Conservation (phyloP, 306 rosid species). For the Myrica gale region DNA sequence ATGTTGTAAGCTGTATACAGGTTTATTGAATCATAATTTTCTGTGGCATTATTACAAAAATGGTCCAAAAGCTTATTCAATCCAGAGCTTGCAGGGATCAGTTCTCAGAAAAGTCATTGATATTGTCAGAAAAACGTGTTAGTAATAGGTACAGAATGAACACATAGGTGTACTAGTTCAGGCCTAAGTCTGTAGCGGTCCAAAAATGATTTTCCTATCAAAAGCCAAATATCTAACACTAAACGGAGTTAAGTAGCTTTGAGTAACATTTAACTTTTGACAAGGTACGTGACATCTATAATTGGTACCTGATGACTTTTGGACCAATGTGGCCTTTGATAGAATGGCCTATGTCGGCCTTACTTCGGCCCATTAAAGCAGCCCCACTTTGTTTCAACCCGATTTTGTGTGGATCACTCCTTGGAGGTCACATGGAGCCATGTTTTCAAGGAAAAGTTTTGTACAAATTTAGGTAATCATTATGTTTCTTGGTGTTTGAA, state of each 20-base stretch:
- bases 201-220: background rate
- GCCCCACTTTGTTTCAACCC: background rate
- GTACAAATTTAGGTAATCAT: slow-evolving; percentile 9
- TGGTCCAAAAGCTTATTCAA: background rate
- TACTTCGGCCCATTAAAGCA: background rate
- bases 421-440: background rate
- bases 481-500: slow-evolving; percentile 3
- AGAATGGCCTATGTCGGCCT: background rate
- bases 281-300: background rate
- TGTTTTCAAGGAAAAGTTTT: background rate
- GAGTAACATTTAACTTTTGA: background rate
- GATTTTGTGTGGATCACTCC: background rate
- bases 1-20: background rate
- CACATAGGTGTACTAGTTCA: background rate
- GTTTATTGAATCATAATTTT: background rate
- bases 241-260: background rate
- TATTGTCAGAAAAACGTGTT: background rate
- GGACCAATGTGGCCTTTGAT: background rate
- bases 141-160: background rate
- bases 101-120: background rate
- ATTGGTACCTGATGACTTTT: background rate
- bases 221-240: slow-evolving; percentile 1
- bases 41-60: background rate
- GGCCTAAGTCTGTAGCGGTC: background rate
- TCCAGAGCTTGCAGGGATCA: background rate